Base-by-base conservation (phyloP, 2,329 filamentous ascomycete species). In the Dryadomyces sulphureus region DNA sequence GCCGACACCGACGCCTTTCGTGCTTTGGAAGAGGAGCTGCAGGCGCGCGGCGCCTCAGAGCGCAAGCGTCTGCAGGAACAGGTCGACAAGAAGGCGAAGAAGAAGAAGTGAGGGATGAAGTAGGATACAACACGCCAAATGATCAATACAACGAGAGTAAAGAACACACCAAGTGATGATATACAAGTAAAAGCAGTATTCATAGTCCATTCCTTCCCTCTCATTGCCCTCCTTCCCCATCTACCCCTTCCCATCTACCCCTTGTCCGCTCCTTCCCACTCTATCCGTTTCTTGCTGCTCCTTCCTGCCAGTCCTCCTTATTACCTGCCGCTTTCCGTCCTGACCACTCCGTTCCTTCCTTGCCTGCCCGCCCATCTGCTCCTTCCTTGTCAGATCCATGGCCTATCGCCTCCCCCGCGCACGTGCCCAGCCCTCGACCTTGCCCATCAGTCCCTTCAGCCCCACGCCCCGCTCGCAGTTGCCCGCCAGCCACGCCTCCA, bases 391-490 rank as follows among this genome's bases (percentile, higher is more conserved):
- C n/a, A n/a, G n/a, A n/a, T n/a, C n/a, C n/a, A n/a, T n/a, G n/a
- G 11, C 17, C 34, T 36, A 63, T 54, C 51, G 59, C 51, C 57
- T 56, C 9, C 56, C 54, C 56, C 60, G 66, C 1, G 66, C 62
- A 58, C 65, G 66, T 1, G 66, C 62, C 58, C 65, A 65, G 3
- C 57, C 65, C 64, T 82, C 78, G 14, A 82, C 63, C 58, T 78
- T 82, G 49, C 71, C 71, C 54, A 94, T 69, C 32, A 80, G 65
- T 21, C 69, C 77, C 62, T 86, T 82, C 57, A 95, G 68, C 41
- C 86, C 63, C 57, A 84, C 65, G 0, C 89, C 89, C 57, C 79
- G 82, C 66, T 94, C 89, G 53, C 82, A 84, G 60, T 93, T 92
- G 9, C 60, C 71, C 63, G 83, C 80, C 46, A 96, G 65, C 82